phyloP scores from a whole-genome alignment of 768 basidiomycete genomes.

The Suillus decipiens region DNA sequence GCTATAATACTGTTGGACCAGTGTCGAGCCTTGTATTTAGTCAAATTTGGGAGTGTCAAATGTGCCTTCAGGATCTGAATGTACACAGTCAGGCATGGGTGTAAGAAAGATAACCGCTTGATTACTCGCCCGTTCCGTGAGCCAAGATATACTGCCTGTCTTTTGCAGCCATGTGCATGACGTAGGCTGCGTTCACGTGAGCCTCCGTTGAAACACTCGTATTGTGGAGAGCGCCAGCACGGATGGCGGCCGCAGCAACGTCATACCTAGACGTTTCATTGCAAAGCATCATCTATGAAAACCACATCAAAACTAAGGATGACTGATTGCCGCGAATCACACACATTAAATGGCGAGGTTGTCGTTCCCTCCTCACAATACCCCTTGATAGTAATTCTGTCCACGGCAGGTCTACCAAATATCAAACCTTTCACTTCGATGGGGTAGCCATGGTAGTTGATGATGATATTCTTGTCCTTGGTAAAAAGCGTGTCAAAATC shows the following conservation, averaged over 20 bases:
- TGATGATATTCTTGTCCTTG: constrained; percentile 61
- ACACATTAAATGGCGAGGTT: constrained; percentile 77
- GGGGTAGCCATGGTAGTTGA: constrained; percentile 86
- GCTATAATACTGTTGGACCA: background rate
- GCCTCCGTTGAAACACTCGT: constrained; percentile 55
- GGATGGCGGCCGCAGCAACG: constrained; percentile 62
- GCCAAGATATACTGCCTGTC: constrained; percentile 62
- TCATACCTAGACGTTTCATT: constrained; percentile 70
- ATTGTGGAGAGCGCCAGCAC: constrained; percentile 54
- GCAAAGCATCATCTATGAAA: constrained; percentile 69
- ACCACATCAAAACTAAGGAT: constrained; percentile 2
- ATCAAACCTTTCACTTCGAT: constrained; percentile 69
- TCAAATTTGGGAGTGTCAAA: constrained; percentile 51
- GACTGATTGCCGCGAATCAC: constrained; percentile 21
- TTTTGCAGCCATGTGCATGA: constrained; percentile 62
- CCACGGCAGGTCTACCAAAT: constrained; percentile 52
- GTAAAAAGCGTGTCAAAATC: constrained; percentile 77
- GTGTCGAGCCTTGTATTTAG: background rate
- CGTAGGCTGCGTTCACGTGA: constrained; percentile 55
- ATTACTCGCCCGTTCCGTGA: constrained; percentile 53
- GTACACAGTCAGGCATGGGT: background rate
- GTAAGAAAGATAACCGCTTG: too few species aligned
- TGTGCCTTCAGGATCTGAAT: constrained; percentile 36
- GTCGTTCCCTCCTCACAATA: constrained; percentile 79
- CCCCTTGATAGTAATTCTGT: constrained; percentile 58